These are phyloP conservation scores for Penicillium sp. DNA, from an alignment of 2,329 filamentous ascomycete genomes.

Conservation along the genomic window DNA sequence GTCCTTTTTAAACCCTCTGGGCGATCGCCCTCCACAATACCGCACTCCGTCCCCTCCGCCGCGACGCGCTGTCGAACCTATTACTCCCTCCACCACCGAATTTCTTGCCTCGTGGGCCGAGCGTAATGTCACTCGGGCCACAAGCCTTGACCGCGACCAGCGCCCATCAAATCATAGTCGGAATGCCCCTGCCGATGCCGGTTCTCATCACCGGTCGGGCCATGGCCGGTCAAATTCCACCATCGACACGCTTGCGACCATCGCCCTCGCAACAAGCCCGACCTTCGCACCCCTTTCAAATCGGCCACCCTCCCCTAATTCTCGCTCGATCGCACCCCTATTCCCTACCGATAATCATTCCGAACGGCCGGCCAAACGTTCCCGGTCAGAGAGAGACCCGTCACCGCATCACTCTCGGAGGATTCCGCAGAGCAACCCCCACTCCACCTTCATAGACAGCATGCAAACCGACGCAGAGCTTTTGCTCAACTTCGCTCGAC, in stretches of 20 bases:
- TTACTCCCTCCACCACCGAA: conserved; percentile 41
- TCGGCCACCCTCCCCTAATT: conserved; percentile 31
- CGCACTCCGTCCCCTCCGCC: conserved; percentile 51
- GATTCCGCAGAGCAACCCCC: conserved; percentile 1
- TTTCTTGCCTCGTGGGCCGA: conserved; percentile 32
- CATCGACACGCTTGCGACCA: conserved; percentile 52
- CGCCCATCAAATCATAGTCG: conserved; percentile 21
- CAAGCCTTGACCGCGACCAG: conserved; percentile 26
- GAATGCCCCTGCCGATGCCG: conserved; percentile 21
- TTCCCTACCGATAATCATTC: conserved; percentile 32
- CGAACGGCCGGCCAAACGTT: conserved; percentile 60
- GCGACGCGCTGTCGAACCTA: conserved; percentile 48
- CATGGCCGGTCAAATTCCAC: conserved; percentile 49
- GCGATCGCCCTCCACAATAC: conserved; percentile 43
- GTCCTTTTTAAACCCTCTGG: conserved; percentile 38
- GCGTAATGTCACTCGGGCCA: conserved; percentile 26
- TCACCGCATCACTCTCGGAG: conserved; percentile 40
- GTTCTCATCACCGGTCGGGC: conserved; percentile 32
- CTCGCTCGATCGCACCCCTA: conserved; percentile 25
- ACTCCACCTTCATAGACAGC: conserved; percentile 35
- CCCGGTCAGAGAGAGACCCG: conserved; percentile 58
- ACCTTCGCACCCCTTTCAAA: conserved; percentile 40
- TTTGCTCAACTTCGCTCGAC: conserved; percentile 47
- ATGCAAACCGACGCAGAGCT: conserved; percentile 52
- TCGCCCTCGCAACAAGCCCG: conserved; percentile 52